Evolutionary conservation across 108 stramenopile genomes (phyloP), one percentile per base, ranked within the genome.

Genomic region (Cyclotella kingstonii): DNA sequence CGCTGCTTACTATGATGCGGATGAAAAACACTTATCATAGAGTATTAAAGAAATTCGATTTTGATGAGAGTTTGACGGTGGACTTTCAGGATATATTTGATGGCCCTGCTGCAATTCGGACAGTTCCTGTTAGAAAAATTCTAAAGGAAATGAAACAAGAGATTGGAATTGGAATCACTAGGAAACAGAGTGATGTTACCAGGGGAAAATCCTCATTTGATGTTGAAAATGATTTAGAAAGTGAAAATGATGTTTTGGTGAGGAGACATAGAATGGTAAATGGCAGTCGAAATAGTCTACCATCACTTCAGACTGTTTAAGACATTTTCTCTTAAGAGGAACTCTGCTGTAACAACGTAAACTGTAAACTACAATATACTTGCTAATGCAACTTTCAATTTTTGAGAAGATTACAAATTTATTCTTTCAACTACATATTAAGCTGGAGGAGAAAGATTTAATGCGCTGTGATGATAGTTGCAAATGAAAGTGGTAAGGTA

Each of bases 1-100:
- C 83, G 0, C 85, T 89, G n/a, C 56, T 67, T 34, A 88, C 90
- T 6, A 66, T 77, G 25, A 62, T 64, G 1, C 63, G 54, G 15
- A 89, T 94, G 63, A 77, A 73, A 26, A n/a, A 9, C 0, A 84
- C 88, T 22, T 91, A 90, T 53, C 30, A 60, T 38, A 63, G 93
- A 54, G 81, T 91, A 4, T 35, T 51, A 8, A 60, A 66, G 26
- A 83, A 80, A 48, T 91, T 94, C 76, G 81, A 73, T 49, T 94
- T 80, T 63, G 85, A 91, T 63, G 93, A 94, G 64, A 76, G 63
- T 53, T 63, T 86, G 67, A 87, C 93, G 0, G 89, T 94, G 1
- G 89, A 94, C 51, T 85, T 94, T 69, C 31, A 49, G 10, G 90
- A 91, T 54, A 84, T 94, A 15, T 87, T 94, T 60, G 76, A 86